Base-by-base conservation (phyloP, 768 basidiomycete genomes). In the Suillus tomentosus region DNA sequence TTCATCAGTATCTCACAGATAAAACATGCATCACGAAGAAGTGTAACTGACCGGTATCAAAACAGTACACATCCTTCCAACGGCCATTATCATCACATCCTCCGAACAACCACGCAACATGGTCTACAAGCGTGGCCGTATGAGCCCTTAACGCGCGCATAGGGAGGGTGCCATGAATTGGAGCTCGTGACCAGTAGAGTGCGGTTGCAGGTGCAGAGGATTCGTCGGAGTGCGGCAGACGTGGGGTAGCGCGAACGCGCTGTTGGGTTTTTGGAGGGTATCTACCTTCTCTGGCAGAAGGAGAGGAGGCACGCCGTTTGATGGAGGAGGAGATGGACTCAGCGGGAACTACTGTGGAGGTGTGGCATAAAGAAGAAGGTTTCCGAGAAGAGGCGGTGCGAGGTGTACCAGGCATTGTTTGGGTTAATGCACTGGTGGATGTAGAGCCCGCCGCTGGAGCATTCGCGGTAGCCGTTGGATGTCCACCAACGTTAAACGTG, bases 101-200 rank as follows among this genome's bases (percentile, higher is more conserved):
- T 10, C 95, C 95, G 69, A 96, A 90, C 36, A 96, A 70, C 93
- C 94, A 98, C 0, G 90, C 91, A 39, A 86, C 80, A 51, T 87
- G 84, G 64, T 95, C 94, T 22, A 95, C 88, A 54, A 96, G 79
- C 1, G 91, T 96, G 50, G 90, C 89, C 6, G 85, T 92, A 72
- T 95, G 94, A 3, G 93, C 91, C 5, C 94, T 85, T 79, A 95
- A 85, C 11, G 83, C 84, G 60, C 85, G 82, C 69, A 79, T 83
- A 2, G 92, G 91, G 39, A 92, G 66, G 0, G 77, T 62, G 0
- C 93, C 93, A 73, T 88, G 90, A 22, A 91, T 89, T 0, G 93
- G 91, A 0, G 93, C 93, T 61, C 83, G 82, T 71, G 89, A 90
- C 93, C 93, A 95, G 74, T 95, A 88, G 88, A 94, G 92, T 43